Base-by-base conservation (phyloP, 495 filamentous ascomycete genomes). In the Penicillium desertorum region DNA sequence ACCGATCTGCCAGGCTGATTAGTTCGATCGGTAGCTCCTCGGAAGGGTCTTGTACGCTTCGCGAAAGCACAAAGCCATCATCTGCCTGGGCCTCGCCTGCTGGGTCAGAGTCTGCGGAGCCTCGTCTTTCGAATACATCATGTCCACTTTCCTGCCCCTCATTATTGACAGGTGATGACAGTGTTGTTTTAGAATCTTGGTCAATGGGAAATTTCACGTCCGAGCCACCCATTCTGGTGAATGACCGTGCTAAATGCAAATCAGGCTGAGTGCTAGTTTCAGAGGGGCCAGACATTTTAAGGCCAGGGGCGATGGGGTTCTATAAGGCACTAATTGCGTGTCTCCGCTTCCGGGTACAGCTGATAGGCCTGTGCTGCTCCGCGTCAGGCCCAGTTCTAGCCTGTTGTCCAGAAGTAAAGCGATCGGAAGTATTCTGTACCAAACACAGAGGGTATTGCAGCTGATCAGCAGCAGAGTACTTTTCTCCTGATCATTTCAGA, bases 11-110 rank as follows among this genome's bases (percentile, higher is more conserved):
- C 65, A 97, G 75, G 76, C 90, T 94, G 36, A 91, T 76, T 54
- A 98, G 80, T 78, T 98, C 94, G 61, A 96, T 90, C 10, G 94
- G 94, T 42, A 98, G 86, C 63, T 96, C 88, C 61, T 96, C 89
- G 54, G 90, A 85, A 32, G 86, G 85, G 46, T 65, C 83, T 76
- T 54, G 86, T 80, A 52, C 80, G 69, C 60, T 86, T 64, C 32
- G 79, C 65, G 54, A 81, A 62, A 66, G 63, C 16, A 73, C 66
- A 47, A 72, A 75, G 16, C 59, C 68, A 34, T 73, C 70, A 20
- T 87, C 84, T 34, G 53, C 62, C 19, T 72, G 69, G 30, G 73
- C 73, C 56, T 85, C 83, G 25, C 84, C 81, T 29, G 71, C 77
- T 27, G 69, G 66, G 29, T 78, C 74, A 16, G 79, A 75, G 57